Conservation (phyloP, 768 basidiomycete genomes). For the Chalciporus chontae region DNA sequence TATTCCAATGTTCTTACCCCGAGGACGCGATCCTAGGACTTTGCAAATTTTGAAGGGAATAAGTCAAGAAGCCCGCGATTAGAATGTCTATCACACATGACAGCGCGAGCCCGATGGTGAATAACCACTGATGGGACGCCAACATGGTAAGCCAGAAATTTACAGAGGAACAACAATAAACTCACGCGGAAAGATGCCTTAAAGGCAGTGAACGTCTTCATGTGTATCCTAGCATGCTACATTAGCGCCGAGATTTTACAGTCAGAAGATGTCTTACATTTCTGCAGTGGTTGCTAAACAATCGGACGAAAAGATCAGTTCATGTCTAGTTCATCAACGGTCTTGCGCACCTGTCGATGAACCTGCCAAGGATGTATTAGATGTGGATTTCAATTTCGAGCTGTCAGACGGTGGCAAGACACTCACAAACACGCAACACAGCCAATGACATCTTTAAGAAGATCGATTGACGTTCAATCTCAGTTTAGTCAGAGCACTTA, state of each 20-base stretch:
- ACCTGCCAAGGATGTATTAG: constrained; percentile 28
- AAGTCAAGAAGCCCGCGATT: constrained; percentile 44
- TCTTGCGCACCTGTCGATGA: constrained; percentile 26
- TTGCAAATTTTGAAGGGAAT: constrained; percentile 39
- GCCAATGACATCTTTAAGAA: constrained; percentile 25
- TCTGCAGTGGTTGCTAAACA: constrained; percentile 26
- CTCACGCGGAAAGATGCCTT: constrained; percentile 22
- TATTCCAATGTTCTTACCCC: constrained; percentile 22
- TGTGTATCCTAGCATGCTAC: constrained; percentile 20
- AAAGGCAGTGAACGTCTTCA: constrained; percentile 23
- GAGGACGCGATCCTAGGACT: constrained; percentile 38
- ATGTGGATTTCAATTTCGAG: not conserved
- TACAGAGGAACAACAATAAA: not conserved
- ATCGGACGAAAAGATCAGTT: constrained; percentile 14
- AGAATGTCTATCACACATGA: constrained; percentile 49
- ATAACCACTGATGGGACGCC: constrained; percentile 38
- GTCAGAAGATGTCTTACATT: constrained; percentile 20
- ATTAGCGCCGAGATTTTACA: not conserved
- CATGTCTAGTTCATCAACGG: constrained; percentile 1
- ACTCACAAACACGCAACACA: constrained; percentile 32
- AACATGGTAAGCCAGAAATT: not conserved
- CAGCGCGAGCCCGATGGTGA: constrained; percentile 48
- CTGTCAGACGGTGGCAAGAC: not conserved
- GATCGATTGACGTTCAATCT: constrained; percentile 1
- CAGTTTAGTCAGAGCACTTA: constrained; percentile 22